Conservation (phyloP, 441 rosid species). For the Theobroma grandiflorum region DNA sequence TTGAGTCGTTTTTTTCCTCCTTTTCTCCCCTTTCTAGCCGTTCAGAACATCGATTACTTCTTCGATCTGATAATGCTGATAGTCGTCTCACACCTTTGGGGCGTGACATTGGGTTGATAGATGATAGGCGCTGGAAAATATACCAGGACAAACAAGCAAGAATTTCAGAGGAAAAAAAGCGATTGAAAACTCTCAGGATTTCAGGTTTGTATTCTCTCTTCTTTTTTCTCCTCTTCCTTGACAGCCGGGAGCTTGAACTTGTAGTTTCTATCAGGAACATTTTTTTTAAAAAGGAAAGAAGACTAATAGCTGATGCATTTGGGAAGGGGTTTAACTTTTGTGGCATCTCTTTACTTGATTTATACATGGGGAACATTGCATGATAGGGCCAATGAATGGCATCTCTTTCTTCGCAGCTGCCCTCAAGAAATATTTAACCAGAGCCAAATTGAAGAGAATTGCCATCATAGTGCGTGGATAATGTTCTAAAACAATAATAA, state of each 20-base stretch:
- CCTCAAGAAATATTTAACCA: not conserved
- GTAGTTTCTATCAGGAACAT: not conserved
- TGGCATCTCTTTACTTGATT: not conserved
- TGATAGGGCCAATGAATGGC: not conserved
- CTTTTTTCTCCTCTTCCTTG: not conserved
- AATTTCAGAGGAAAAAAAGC: slow-evolving; percentile 79
- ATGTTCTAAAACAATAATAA: slow-evolving; percentile 18
- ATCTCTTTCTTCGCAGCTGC: too few species aligned
- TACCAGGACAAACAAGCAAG: slow-evolving; percentile 90
- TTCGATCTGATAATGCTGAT: slow-evolving; percentile 95
- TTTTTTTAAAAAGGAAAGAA: not conserved
- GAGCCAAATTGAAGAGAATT: slow-evolving; percentile 15
- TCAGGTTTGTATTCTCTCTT: slow-evolving; percentile 61
- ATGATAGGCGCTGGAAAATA: slow-evolving; percentile 89
- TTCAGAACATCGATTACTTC: slow-evolving; percentile 95
- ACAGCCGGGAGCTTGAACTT: not conserved
- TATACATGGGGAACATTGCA: not conserved
- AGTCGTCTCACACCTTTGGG: slow-evolving; percentile 98
- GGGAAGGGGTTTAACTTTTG: not conserved
- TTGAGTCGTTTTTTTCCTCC: not conserved
- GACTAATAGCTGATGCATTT: not conserved
- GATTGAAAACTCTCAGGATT: slow-evolving; percentile 80
- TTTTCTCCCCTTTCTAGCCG: slow-evolving; percentile 58
- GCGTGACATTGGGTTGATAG: slow-evolving; percentile 89
- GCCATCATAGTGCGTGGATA: not conserved